Base-by-base conservation (phyloP, 1,284 basidiomycete species). In the Coniferiporia weirii region DNA sequence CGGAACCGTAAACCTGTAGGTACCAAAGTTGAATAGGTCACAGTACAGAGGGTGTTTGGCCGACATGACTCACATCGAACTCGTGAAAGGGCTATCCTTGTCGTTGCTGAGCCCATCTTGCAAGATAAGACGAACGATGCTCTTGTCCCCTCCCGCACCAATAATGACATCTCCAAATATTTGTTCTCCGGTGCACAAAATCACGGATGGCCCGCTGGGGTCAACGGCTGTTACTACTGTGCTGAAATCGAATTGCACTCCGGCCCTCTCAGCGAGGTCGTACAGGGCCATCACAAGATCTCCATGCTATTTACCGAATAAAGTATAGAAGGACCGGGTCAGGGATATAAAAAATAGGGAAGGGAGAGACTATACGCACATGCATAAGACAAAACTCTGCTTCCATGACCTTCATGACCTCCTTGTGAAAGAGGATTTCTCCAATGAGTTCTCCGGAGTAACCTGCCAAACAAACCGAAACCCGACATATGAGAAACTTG, bases 61-160 rank as follows among this genome's bases (percentile, higher is more conserved):
- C 19, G 15, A n/a, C 8, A 20, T 46, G 17, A 19, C 44, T n/a
- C 19, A 46, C 44, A 19, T 17, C 15, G 15, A 46, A 46, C 3
- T 19, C n/a, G 44, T n/a, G 19, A n/a, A 46, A n/a, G 44, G 8
- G 19, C 44, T 20, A 46, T 46, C 44, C 44, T 20, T 46, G 8
- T 46, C 44, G 59, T 63, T 22, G 68, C 69, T 17, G 61, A 58
- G n/a, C 10, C 76, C 64, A n/a, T 69, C 57, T 51, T 68, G 62
- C 19, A 46, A 20, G 8, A 19, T 46, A 8, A 1, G 44, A 46
- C 76, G 71, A 19, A 69, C 70, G n/a, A 72, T 56, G 9, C 75
- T 79, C 51, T 63, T 62, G 10, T 70, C 69, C 4, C 86, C 86
- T 64, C 87, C 86, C 0, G 86, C 84, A 13, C 84, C 85, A 36